A percentile compares a stretch with the other conserved stretches of the same genome.
Conservation (phyloP, 371 early-diverging fungal genomes). For the Fennellomyces sp. region DNA sequence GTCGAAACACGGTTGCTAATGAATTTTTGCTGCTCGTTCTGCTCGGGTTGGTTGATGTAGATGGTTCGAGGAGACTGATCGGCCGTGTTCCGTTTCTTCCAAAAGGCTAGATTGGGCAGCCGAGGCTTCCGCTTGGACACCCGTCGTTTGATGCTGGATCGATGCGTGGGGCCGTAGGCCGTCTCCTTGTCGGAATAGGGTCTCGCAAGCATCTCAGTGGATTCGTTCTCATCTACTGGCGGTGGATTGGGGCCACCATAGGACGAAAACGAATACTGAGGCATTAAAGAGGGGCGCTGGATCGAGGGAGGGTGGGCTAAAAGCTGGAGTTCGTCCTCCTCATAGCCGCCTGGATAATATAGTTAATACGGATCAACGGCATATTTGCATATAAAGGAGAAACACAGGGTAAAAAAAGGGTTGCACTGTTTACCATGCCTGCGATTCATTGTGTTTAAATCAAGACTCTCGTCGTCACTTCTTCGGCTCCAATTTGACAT, state of each 20-base stretch:
- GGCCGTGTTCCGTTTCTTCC: not conserved
- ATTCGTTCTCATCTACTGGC: constrained; percentile 28
- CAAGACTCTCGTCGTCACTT: constrained; percentile 2
- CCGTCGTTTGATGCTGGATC: not conserved
- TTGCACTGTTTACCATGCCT: constrained; percentile 9
- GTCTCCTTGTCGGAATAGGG: constrained; percentile 15
- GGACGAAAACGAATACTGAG: constrained; percentile 29
- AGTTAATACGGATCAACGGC: constrained; percentile 30
- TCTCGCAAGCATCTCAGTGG: constrained; percentile 38
- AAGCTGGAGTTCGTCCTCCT: constrained; percentile 36
- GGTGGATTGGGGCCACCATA: constrained; percentile 14
- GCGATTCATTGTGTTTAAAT: constrained; percentile 12
- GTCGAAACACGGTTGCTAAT: constrained; percentile 84
- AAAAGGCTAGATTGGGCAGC: not conserved
- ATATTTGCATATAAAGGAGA: constrained; percentile 3
- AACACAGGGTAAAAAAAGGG: not conserved
- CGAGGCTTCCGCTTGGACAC: not conserved
- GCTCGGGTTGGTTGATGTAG: constrained; percentile 77
- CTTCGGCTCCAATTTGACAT: constrained; percentile 12
- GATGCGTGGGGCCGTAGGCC: not conserved
- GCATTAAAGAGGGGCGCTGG: constrained; percentile 21
- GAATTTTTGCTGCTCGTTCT: constrained; percentile 75
- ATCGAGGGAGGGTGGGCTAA: constrained; percentile 19
- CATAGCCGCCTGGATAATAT: constrained; percentile 26
- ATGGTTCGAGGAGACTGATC: constrained; percentile 67